Conservation (phyloP, 441 rosid genomes). For the Gossypium schwendimanii region DNA sequence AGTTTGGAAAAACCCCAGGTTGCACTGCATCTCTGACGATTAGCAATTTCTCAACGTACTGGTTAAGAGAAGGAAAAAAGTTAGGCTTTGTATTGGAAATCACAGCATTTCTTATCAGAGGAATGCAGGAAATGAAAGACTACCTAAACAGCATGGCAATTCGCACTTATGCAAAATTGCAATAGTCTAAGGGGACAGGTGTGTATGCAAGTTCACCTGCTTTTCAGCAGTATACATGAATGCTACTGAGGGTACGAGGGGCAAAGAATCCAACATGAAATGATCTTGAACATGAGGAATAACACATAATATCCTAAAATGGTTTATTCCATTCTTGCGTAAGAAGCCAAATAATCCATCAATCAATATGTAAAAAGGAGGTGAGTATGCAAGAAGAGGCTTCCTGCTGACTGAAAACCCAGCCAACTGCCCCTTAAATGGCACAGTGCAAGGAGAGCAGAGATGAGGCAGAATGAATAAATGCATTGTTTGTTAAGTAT, state of each 20-base stretch:
- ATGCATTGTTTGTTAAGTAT: background rate
- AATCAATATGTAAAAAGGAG: background rate
- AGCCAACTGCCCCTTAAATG: background rate
- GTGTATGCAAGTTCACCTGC: background rate
- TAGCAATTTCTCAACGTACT: constrained; percentile 74
- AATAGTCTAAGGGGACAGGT: background rate
- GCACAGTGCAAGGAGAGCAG: background rate
- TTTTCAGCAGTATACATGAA: background rate
- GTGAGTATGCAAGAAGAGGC: background rate
- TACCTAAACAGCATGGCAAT: background rate
- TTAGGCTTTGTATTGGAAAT: background rate
- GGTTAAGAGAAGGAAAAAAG: constrained; percentile 6
- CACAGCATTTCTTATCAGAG: background rate
- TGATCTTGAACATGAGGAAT: background rate
- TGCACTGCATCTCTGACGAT: constrained; percentile 35
- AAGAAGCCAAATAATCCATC: constrained; percentile 10
- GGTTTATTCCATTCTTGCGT: background rate
- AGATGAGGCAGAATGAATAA: background rate
- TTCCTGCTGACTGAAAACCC: background rate
- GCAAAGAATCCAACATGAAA: background rate
- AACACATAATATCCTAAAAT: background rate
- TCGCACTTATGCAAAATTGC: background rate
- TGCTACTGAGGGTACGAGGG: background rate
- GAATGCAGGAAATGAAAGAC: background rate
- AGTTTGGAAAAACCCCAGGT: constrained; percentile 23